Percentiles rank a stretch among this genome's conserved stretches.
Evolutionary conservation across 2,329 filamentous ascomycete species (phyloP).

Genomic region (Cercospora berteroae): DNA sequence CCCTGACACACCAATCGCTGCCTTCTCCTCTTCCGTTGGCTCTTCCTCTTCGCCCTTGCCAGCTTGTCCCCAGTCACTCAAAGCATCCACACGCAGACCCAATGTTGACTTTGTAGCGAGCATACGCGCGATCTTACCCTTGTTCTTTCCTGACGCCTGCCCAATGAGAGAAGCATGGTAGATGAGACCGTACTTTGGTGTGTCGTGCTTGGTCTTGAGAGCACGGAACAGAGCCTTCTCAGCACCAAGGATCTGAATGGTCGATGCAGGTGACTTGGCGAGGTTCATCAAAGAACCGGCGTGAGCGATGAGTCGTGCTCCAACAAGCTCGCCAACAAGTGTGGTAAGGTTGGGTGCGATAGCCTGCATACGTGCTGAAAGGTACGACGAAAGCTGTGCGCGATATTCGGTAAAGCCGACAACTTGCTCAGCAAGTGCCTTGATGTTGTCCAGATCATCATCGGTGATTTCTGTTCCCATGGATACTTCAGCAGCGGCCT

Average conservation of each 20-base stretch:
- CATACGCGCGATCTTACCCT: conserved; percentile 98
- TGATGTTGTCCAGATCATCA: conserved; percentile 90
- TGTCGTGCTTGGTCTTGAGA: conserved; percentile 98
- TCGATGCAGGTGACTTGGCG: conserved; percentile 91
- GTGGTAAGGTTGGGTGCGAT: conserved; percentile 95
- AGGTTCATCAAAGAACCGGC: conserved; percentile 91
- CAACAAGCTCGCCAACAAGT: conserved; percentile 88
- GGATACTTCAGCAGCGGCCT: conserved; percentile 90
- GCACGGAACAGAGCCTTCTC: conserved; percentile 99
- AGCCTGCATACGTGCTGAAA: conserved; percentile 90
- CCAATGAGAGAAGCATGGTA: conserved; percentile 92
- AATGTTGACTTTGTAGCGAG: conserved; percentile 90
- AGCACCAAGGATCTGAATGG: conserved; percentile 95
- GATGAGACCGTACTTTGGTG: conserved; percentile 95
- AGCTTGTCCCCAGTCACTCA: conserved; percentile 71
- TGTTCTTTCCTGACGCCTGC: conserved; percentile 96
- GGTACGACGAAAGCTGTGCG: conserved; percentile 80
- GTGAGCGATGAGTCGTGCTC: conserved; percentile 91
- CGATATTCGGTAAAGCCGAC: conserved; percentile 90
- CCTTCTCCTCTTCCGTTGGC: conserved; percentile 84
- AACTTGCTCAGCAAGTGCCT: conserved; percentile 87
- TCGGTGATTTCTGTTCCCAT: conserved; percentile 98
- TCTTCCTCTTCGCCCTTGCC: conserved; percentile 60
- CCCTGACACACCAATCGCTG: conserved; percentile 70
- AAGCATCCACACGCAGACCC: conserved; percentile 87